Conservation (phyloP, 2,329 filamentous ascomycete species). For the Arthrobotrys sphaeroides region DNA sequence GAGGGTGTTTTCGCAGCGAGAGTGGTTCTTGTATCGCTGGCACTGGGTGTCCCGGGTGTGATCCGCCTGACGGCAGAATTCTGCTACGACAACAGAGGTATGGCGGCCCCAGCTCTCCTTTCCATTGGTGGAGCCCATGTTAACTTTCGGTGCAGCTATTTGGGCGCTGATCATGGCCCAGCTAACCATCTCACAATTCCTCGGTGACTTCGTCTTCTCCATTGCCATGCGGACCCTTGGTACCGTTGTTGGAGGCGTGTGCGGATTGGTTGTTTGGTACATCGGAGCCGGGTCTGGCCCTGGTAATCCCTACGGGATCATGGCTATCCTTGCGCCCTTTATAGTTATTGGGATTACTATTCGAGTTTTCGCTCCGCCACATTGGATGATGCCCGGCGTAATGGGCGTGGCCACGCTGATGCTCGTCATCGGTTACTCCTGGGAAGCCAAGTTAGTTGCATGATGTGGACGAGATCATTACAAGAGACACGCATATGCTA, state of each 20-base stretch:
- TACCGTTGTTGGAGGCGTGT: conserved; percentile 64
- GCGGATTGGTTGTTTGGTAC: conserved; percentile 66
- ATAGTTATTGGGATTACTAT: conserved; percentile 60
- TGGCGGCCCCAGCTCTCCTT: not conserved
- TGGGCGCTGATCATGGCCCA: conserved; percentile 68
- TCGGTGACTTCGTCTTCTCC: conserved; percentile 66
- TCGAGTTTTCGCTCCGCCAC: conserved; percentile 60
- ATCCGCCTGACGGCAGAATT: conserved; percentile 64
- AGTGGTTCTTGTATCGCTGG: conserved; percentile 65
- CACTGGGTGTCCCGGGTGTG: conserved; percentile 62
- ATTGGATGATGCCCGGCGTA: conserved; percentile 59
- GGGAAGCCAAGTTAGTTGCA: conserved; percentile 29
- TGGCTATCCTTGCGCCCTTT: conserved; percentile 61
- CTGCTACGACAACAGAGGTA: conserved; percentile 66
- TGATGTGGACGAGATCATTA: not conserved
- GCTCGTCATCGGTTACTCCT: conserved; percentile 56
- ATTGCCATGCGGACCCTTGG: conserved; percentile 62
- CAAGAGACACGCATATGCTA: not conserved
- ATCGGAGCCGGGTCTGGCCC: conserved; percentile 65
- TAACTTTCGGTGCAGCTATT: conserved; percentile 56
- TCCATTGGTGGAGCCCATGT: not conserved
- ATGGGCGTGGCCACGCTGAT: conserved; percentile 61
- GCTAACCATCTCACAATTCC: conserved; percentile 64
- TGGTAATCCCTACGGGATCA: conserved; percentile 66
- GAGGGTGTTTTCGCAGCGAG: conserved; percentile 65